These are phyloP conservation scores for Leccinum subtestaceum DNA, from an alignment of 768 basidiomycete genomes.

Conservation along the genomic window DNA sequence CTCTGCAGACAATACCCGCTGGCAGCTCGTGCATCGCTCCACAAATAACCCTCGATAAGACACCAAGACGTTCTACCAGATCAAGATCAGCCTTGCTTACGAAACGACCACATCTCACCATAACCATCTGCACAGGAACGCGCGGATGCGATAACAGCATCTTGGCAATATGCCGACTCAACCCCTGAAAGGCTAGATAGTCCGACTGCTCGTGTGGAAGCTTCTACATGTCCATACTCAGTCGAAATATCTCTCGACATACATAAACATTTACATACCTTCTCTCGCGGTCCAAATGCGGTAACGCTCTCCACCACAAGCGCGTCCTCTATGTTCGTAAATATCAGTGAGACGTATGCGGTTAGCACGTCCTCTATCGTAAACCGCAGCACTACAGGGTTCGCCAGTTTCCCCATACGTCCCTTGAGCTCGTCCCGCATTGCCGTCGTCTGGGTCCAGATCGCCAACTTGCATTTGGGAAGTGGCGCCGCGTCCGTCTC, in stretches of 20 bases:
- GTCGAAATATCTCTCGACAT: neutral
- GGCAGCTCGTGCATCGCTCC: constrained; percentile 56
- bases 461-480: constrained; percentile 42
- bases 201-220: constrained; percentile 67
- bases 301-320: constrained; percentile 60
- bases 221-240: constrained; percentile 41
- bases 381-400: constrained; percentile 50
- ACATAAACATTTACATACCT: constrained; percentile 35
- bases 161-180: constrained; percentile 65
- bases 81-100: neutral
- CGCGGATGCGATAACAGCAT: constrained; percentile 54
- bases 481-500: neutral
- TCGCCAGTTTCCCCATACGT: constrained; percentile 13
- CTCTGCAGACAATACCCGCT: constrained; percentile 65
- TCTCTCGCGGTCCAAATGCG: constrained; percentile 74
- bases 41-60: constrained; percentile 63
- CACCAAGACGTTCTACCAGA: constrained; percentile 44
- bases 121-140: constrained; percentile 50
- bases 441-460: constrained; percentile 46
- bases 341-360: constrained; percentile 56
- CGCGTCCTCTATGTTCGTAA: constrained; percentile 33
- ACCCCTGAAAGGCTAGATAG: constrained; percentile 57
- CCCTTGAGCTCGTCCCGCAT: constrained; percentile 13
- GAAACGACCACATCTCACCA: constrained; percentile 36
- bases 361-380: constrained; percentile 63